A percentile compares a stretch with the other conserved stretches of the same genome.
Evolutionary conservation across 1,284 basidiomycete species (phyloP).

Genomic region (Dichomitus squalens): DNA sequence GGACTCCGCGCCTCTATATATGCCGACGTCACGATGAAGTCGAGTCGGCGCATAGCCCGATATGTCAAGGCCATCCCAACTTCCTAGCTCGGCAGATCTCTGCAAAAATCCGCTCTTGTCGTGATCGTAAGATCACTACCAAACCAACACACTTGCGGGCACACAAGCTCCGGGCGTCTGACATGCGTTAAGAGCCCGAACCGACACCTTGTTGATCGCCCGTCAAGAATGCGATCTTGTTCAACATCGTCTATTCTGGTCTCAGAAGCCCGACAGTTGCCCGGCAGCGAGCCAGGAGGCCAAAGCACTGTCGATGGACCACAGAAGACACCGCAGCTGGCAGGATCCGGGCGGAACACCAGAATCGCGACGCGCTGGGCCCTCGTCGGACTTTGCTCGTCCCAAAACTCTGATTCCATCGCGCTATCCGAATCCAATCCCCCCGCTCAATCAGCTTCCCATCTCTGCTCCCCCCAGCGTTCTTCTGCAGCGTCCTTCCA

Average conservation of each 20-base stretch:
- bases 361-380: background rate
- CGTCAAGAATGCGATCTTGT: background rate
- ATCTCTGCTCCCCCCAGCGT: slow-evolving; percentile 5
- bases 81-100: background rate
- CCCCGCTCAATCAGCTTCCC: slow-evolving; percentile 14
- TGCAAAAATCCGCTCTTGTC: background rate
- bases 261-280: background rate
- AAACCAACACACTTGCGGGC: background rate
- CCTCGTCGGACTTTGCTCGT: slow-evolving; percentile 7
- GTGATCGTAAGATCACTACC: slow-evolving; percentile 6
- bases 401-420: slow-evolving; percentile 12
- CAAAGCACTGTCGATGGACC: background rate
- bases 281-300: background rate
- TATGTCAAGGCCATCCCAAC: too few species aligned
- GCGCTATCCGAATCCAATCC: background rate
- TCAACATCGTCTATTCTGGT: background rate
- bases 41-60: background rate
- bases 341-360: background rate
- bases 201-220: background rate
- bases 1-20: background rate
- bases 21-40: background rate
- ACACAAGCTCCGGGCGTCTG: background rate
- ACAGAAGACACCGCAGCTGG: background rate
- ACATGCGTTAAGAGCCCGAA: background rate
- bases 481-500: slow-evolving; percentile 1